Evolutionary conservation across 2,329 filamentous ascomycete genomes (phyloP), one percentile per base, ranked within the genome.

Genomic region (Ascochyta viciae-villosae): DNA sequence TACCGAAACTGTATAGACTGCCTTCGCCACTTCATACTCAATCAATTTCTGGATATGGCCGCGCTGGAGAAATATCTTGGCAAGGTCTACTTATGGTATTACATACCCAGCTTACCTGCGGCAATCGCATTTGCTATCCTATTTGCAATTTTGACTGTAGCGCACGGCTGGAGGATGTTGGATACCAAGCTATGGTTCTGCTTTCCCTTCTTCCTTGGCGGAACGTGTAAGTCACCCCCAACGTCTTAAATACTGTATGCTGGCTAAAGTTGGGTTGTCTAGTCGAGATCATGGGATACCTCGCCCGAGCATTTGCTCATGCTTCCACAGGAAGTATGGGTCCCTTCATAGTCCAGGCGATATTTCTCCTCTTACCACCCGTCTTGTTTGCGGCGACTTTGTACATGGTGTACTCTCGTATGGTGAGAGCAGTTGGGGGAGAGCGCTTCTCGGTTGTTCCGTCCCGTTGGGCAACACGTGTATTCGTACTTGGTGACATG

Each of bases 261-360:
- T 15, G 3, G 4, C 33, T 37, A 15, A 46, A 22, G 10, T 16
- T 37, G 8, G 6, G 26, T 22, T 12, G 31, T 29, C 22, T 37
- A 84, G 81, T 83, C 54, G 82, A 85, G 69, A 64, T 73, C 0
- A 67, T 85, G 15, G 83, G 82, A 6, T 85, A 85, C 55, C 61
- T 80, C 12, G 80, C 77, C 3, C 79, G 83, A 45, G 77, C 78
- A 3, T 63, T 71, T 4, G 74, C 76, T 1, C 64, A 68, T 6
- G 71, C 76, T 6, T 48, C 64, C 19, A 62, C 57, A 8, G 46
- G 31, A 6, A 45, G 78, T 66, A 57, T 57, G 50, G 31, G 55
- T 74, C 47, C 73, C 6, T 80, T 75, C 68, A 64, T 78, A 22
- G 51, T 78, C 6, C 74, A 79, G 58, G 68, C 71, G 13, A 63